Percentiles rank a stretch among this genome's conserved stretches.
phyloP scores from a whole-genome alignment of 805 yeast genomes.

The Saccharomycodes ludwigii region DNA sequence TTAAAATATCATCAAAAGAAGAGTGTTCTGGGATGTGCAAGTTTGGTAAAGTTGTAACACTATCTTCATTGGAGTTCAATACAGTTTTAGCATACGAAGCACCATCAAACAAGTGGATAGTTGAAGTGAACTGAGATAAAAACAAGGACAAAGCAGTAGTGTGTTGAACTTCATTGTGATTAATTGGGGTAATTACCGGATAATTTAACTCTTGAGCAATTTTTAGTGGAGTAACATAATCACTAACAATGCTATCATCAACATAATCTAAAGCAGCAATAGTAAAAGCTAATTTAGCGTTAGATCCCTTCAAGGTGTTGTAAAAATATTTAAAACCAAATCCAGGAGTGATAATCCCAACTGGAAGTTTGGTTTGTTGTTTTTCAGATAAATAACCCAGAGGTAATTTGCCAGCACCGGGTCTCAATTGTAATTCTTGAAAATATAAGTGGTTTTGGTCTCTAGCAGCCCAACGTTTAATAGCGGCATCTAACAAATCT shows the following conservation, averaged over 20 bases:
- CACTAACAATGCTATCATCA: constrained; percentile 38
- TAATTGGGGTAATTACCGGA: constrained; percentile 59
- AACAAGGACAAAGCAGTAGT: constrained; percentile 52
- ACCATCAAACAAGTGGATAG: constrained; percentile 74
- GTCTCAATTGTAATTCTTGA: constrained; percentile 50
- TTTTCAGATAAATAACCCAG: constrained; percentile 46
- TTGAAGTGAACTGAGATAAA: constrained; percentile 42
- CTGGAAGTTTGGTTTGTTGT: constrained; percentile 23
- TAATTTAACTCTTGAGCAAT: constrained; percentile 51
- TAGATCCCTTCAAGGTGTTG: constrained; percentile 35
- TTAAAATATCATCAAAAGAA: constrained; percentile 16
- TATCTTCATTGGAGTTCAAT: not conserved
- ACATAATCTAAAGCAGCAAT: constrained; percentile 71
- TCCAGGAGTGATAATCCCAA: constrained; percentile 45
- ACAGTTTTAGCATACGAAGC: constrained; percentile 25
- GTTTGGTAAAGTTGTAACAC: constrained; percentile 6
- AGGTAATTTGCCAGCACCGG: constrained; percentile 74
- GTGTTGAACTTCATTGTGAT: constrained; percentile 52
- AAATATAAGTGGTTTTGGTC: constrained; percentile 8
- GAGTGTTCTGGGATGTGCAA: constrained; percentile 7
- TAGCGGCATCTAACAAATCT: constrained; percentile 44
- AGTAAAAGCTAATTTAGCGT: constrained; percentile 49
- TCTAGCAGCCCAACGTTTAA: constrained; percentile 41
- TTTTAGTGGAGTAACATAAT: constrained; percentile 48
- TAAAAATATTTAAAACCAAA: constrained; percentile 59